phyloP scores from a whole-genome alignment of 805 yeast genomes.

The Cyberlindnera bimundalis region DNA sequence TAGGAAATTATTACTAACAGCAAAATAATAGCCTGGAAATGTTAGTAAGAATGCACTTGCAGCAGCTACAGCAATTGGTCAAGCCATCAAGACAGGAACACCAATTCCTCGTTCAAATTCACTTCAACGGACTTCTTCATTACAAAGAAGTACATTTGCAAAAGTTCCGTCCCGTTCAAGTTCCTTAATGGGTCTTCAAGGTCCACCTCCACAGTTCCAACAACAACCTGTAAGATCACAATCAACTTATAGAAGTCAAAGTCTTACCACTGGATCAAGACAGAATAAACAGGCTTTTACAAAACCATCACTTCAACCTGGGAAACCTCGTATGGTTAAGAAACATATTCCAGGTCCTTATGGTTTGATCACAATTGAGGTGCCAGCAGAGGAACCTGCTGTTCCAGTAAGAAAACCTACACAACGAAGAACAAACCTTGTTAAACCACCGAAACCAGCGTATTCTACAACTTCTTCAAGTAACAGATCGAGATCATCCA shows the following conservation, averaged over 20 bases:
- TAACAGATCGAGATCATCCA: constrained; percentile 12
- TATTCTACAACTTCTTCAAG: constrained; percentile 1
- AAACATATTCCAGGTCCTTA: constrained; percentile 72
- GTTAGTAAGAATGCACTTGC: constrained; percentile 54
- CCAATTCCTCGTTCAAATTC: constrained; percentile 30
- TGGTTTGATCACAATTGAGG: constrained; percentile 68
- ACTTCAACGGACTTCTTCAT: constrained; percentile 24
- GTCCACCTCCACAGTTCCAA: constrained; percentile 16
- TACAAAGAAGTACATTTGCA: constrained; percentile 17
- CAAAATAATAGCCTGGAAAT: constrained; percentile 20
- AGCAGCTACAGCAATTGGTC: constrained; percentile 57
- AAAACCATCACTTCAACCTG: not conserved
- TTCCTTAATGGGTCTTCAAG: constrained; percentile 24
- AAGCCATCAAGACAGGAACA: constrained; percentile 37
- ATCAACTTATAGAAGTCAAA: constrained; percentile 14
- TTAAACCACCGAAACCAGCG: constrained; percentile 19
- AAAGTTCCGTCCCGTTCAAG: constrained; percentile 17
- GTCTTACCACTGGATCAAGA: constrained; percentile 12
- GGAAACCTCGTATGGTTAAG: constrained; percentile 37
- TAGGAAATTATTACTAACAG: not conserved
- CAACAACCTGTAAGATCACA: constrained; percentile 5
- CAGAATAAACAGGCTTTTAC: constrained; percentile 1
- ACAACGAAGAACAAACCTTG: constrained; percentile 12
- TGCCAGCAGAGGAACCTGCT: constrained; percentile 42
- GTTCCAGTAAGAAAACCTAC: constrained; percentile 13